These are phyloP conservation scores for Colletotrichum sp. DNA, from an alignment of 2,329 filamentous ascomycete species.

Conservation along the genomic window DNA sequence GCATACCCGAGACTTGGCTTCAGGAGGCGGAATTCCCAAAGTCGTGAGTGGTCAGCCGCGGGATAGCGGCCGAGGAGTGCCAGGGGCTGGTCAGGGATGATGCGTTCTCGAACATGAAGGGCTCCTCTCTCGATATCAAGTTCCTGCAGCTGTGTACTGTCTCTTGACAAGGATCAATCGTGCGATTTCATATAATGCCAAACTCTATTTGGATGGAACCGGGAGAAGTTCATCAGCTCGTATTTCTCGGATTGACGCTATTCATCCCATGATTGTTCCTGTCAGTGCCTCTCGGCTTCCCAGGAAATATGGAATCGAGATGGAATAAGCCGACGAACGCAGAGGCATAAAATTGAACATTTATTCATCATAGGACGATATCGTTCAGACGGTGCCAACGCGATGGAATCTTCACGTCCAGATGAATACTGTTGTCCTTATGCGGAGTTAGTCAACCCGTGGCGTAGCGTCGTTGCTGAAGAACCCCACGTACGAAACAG, in stretches of 20 bases:
- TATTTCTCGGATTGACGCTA: not conserved
- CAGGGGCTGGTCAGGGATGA: not conserved
- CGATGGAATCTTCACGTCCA: not conserved
- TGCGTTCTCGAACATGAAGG: not conserved
- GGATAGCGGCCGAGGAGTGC: not conserved
- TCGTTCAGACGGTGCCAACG: not conserved
- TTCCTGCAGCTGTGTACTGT: not conserved
- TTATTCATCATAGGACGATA: not conserved
- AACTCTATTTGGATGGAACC: not conserved
- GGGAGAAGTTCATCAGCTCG: not conserved
- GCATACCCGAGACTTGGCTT: not conserved
- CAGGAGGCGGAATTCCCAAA: not conserved
- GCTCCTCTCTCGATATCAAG: not conserved
- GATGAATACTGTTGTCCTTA: not conserved
- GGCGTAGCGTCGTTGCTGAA: not conserved
- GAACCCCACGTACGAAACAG: not conserved
- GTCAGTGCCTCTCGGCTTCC: not conserved
- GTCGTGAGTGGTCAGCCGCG: not conserved
- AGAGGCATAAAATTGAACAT: not conserved
- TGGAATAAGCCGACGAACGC: not conserved
- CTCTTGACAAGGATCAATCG: not conserved
- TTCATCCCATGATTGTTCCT: not conserved
- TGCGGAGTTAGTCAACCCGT: not conserved
- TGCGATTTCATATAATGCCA: not conserved
- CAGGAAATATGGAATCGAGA: not conserved